Percentiles rank a stretch among this genome's conserved stretches.
These are phyloP conservation scores for Kwoniella sp. DNA, from an alignment of 768 basidiomycete species.

Conservation along the genomic window DNA sequence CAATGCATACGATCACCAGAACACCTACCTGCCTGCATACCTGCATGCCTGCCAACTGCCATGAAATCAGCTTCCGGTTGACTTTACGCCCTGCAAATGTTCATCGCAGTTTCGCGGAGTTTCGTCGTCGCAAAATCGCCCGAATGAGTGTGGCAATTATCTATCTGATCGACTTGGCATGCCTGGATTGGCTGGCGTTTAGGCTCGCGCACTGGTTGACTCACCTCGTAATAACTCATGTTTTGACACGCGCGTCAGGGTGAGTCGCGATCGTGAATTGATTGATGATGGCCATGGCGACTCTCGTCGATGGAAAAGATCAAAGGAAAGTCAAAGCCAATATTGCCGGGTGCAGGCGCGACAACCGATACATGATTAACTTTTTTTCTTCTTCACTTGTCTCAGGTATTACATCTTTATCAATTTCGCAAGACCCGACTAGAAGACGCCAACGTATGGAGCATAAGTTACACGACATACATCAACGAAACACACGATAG, in stretches of 20 bases:
- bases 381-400: neutral
- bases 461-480: neutral
- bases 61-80: neutral
- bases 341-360: too few relatives aligned
- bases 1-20: too few relatives aligned
- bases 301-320: neutral
- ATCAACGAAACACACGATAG: constrained; percentile 1
- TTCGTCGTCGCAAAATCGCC: neutral
- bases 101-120: constrained; percentile 29
- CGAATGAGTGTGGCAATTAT: constrained; percentile 2
- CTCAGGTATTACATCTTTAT: neutral
- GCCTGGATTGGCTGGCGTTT: neutral
- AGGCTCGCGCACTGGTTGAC: constrained; percentile 1
- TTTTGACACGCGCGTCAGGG: neutral
- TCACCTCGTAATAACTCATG: constrained; percentile 4
- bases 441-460: neutral
- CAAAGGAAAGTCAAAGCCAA: constrained; percentile 12
- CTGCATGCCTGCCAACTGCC: too few relatives aligned
- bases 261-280: constrained; percentile 15
- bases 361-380: neutral
- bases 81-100: neutral
- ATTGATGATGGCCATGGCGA: too few relatives aligned
- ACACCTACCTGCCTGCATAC: too few relatives aligned
- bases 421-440: too few relatives aligned
- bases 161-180: neutral